A percentile compares a stretch with the other conserved stretches of the same genome.
Evolutionary conservation across 2,329 filamentous ascomycete genomes (phyloP).

Genomic region (Exophiala sp.): DNA sequence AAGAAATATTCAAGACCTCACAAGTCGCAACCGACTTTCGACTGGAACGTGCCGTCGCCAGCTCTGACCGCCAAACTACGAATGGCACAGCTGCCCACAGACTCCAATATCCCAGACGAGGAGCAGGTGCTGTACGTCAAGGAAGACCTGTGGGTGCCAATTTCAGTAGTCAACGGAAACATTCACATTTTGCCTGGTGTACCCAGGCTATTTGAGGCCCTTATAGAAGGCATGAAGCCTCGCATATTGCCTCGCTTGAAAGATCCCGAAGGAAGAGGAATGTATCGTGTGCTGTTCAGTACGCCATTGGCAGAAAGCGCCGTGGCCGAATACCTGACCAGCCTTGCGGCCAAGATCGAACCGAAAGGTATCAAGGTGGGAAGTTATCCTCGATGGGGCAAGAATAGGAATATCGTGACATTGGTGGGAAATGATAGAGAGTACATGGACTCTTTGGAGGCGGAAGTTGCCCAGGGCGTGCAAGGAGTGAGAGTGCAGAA

Average conservation of each 20-base stretch:
- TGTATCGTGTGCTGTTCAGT: conserved; percentile 73
- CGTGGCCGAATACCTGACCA: conserved; percentile 77
- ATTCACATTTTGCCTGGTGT: conserved; percentile 90
- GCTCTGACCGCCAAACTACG: conserved; percentile 76
- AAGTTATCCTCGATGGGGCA: conserved; percentile 90
- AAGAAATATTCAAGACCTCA: conserved; percentile 72
- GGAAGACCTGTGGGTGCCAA: conserved; percentile 85
- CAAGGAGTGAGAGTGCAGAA: conserved; percentile 65
- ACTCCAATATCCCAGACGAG: conserved; percentile 60
- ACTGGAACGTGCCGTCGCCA: conserved; percentile 79
- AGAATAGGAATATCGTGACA: conserved; percentile 83
- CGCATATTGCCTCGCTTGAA: conserved; percentile 65
- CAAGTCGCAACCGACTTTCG: conserved; percentile 69
- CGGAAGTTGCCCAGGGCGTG: conserved; percentile 73
- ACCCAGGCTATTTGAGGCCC: conserved; percentile 73
- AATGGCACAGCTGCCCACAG: conserved; percentile 84
- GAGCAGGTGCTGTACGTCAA: conserved; percentile 75
- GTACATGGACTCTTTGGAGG: conserved; percentile 73
- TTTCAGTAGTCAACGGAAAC: conserved; percentile 86
- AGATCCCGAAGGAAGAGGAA: conserved; percentile 79
- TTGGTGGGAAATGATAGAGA: conserved; percentile 72
- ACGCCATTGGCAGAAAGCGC: conserved; percentile 85
- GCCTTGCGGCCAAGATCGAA: conserved; percentile 70
- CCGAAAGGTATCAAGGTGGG: conserved; percentile 84
- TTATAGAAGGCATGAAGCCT: conserved; percentile 75